Conservation (phyloP, 768 basidiomycete species). For the Polyporus arcularius region DNA sequence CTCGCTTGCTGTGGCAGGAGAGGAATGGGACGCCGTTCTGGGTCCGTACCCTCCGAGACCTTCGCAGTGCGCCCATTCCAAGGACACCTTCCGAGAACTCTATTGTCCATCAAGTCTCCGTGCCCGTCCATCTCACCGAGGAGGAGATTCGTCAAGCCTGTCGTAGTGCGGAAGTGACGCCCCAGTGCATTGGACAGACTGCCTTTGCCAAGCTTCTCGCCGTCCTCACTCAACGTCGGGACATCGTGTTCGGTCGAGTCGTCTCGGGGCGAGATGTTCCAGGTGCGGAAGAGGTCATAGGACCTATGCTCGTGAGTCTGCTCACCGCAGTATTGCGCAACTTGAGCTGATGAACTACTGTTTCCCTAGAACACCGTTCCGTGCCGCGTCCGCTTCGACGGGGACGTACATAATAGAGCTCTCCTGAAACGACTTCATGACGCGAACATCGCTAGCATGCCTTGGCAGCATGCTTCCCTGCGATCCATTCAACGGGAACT, state of each 20-base stretch:
- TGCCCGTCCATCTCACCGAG: not conserved
- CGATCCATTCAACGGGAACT: slow-evolving; percentile 41
- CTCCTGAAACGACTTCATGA: slow-evolving; percentile 40
- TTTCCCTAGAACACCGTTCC: slow-evolving; percentile 45
- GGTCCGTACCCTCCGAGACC: slow-evolving; percentile 18
- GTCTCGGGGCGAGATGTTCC: slow-evolving; percentile 45
- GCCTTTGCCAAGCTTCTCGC: slow-evolving; percentile 33
- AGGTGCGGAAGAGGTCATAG: slow-evolving; percentile 45
- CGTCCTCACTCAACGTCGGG: slow-evolving; percentile 24
- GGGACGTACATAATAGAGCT: slow-evolving; percentile 31
- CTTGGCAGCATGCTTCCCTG: slow-evolving; percentile 49
- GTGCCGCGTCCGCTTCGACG: slow-evolving; percentile 38
- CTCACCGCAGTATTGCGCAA: not conserved
- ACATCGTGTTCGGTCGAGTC: slow-evolving; percentile 49
- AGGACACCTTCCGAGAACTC: not conserved
- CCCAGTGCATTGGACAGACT: slow-evolving; percentile 39
- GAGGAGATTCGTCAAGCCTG: slow-evolving; percentile 10
- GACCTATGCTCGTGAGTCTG: slow-evolving; percentile 45
- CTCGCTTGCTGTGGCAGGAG: slow-evolving; percentile 40
- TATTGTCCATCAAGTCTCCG: slow-evolving; percentile 3
- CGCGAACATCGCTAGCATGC: slow-evolving; percentile 39
- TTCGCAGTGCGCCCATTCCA: slow-evolving; percentile 6
- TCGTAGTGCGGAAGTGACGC: slow-evolving; percentile 29
- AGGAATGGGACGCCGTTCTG: slow-evolving; percentile 40
- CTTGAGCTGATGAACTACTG: not conserved